Conservation (phyloP, 805 yeast species). For the Candida vaughaniae region DNA sequence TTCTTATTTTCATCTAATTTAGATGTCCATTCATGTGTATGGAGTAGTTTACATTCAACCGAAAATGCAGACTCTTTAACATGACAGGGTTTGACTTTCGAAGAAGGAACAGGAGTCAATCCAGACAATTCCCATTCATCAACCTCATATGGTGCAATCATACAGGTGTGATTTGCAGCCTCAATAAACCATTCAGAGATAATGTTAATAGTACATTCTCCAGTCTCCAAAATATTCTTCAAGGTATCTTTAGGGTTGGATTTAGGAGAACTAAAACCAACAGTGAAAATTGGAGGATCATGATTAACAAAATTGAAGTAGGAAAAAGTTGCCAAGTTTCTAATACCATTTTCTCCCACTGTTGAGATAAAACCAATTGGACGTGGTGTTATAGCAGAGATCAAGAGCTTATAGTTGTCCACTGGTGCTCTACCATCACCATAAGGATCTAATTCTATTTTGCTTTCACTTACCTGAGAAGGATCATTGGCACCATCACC, state of each 20-base stretch:
- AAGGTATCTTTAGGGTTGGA: constrained; percentile 47
- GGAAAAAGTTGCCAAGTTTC: constrained; percentile 60
- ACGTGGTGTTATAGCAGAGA: constrained; percentile 55
- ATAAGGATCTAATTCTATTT: constrained; percentile 50
- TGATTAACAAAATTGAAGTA: constrained; percentile 45
- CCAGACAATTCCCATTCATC: constrained; percentile 60
- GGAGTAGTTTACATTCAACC: constrained; percentile 52
- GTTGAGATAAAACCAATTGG: constrained; percentile 62
- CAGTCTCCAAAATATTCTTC: constrained; percentile 48
- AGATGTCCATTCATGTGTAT: constrained; percentile 45
- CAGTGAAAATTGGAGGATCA: constrained; percentile 59
- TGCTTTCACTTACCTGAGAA: constrained; percentile 36
- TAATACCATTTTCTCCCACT: constrained; percentile 36
- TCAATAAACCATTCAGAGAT: constrained; percentile 64
- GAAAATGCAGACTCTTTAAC: constrained; percentile 64
- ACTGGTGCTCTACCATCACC: constrained; percentile 36
- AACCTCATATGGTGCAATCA: constrained; percentile 45
- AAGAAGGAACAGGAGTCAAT: constrained; percentile 45
- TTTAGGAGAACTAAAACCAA: constrained; percentile 41
- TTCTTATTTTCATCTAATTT: constrained; percentile 29
- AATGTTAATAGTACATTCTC: constrained; percentile 56
- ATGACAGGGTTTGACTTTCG: constrained; percentile 49
- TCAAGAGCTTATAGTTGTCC: constrained; percentile 50
- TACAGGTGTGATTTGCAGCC: constrained; percentile 56
- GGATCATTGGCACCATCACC: constrained; percentile 47